Evolutionary conservation across 1,284 basidiomycete species (phyloP).

Genomic region (Austroboletus novae-zelandiae): DNA sequence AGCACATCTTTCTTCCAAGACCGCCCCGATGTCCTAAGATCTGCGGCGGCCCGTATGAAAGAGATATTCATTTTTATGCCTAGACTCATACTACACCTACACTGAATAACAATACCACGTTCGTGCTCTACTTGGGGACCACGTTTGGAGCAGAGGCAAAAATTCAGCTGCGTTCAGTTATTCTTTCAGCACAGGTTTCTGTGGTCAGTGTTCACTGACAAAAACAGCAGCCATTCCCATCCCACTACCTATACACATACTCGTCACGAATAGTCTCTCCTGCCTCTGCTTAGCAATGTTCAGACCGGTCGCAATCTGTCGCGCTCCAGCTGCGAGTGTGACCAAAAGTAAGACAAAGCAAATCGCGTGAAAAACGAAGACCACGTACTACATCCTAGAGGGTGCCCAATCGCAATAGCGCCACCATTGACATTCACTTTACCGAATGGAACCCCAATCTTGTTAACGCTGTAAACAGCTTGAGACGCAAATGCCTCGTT

Average conservation of each 20-base stretch:
- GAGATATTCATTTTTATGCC: slow-evolving; percentile 18
- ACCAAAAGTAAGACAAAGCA: slow-evolving; percentile 1
- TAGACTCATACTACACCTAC: too few relatives aligned
- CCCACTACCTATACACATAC: slow-evolving; percentile 94
- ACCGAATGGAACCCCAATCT: slow-evolving; percentile 72
- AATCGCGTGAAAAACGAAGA: slow-evolving; percentile 8
- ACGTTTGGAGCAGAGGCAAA: too few relatives aligned
- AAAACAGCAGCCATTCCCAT: slow-evolving; percentile 89
- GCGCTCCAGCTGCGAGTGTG: slow-evolving; percentile 63
- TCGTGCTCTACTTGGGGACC: not conserved
- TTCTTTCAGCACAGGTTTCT: not conserved
- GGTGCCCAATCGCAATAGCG: slow-evolving; percentile 88
- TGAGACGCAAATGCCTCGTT: slow-evolving; percentile 95
- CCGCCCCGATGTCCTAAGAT: slow-evolving; percentile 34
- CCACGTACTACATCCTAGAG: slow-evolving; percentile 72
- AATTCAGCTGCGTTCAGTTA: too few relatives aligned
- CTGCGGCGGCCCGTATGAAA: slow-evolving; percentile 36
- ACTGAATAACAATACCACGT: too few relatives aligned
- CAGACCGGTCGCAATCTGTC: slow-evolving; percentile 85
- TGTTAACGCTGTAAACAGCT: slow-evolving; percentile 77
- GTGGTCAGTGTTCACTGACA: slow-evolving; percentile 75
- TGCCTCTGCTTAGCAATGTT: slow-evolving; percentile 79
- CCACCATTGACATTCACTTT: slow-evolving; percentile 90
- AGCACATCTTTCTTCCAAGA: slow-evolving; percentile 47
- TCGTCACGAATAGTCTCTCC: slow-evolving; percentile 80